Percentiles rank a stretch among this genome's conserved stretches.
These are phyloP conservation scores for Zymoseptoria passerinii DNA, from an alignment of 2,329 filamentous ascomycete genomes.

Conservation along the genomic window DNA sequence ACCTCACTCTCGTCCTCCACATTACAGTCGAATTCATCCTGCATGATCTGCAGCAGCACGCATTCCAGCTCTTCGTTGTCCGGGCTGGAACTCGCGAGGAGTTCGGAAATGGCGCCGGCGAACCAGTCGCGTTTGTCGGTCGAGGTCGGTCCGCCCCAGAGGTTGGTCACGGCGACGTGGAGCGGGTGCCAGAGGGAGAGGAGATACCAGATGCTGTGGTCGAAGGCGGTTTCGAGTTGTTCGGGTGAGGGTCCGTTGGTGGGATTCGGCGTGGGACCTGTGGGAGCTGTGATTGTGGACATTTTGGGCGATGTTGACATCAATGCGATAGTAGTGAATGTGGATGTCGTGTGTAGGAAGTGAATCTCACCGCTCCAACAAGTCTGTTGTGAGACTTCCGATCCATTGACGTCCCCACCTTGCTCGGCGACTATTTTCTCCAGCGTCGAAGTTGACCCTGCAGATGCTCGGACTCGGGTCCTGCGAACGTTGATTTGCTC, in stretches of 20 bases:
- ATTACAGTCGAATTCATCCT: conserved; percentile 89
- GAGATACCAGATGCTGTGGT: conserved; percentile 75
- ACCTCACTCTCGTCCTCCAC: conserved; percentile 82
- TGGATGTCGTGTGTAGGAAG: not conserved
- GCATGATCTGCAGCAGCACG: conserved; percentile 80
- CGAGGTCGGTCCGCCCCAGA: conserved; percentile 79
- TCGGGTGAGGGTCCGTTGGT: conserved; percentile 15
- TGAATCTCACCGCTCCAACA: too few relatives aligned
- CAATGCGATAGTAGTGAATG: not conserved
- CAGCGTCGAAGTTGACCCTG: not conserved
- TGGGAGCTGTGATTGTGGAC: conserved; percentile 6
- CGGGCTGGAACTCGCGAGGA: conserved; percentile 58
- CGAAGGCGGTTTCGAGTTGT: conserved; percentile 44
- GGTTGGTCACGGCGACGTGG: conserved; percentile 74
- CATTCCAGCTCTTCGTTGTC: conserved; percentile 75
- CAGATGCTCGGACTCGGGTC: not conserved
- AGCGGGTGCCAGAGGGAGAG: conserved; percentile 85
- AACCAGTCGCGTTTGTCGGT: conserved; percentile 94
- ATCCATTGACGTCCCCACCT: not conserved
- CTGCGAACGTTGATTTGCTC: not conserved
- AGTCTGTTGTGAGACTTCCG: too few relatives aligned
- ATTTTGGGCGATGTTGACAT: conserved; percentile 4
- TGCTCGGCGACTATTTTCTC: not conserved
- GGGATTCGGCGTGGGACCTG: conserved; percentile 5
- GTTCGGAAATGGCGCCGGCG: conserved; percentile 74